phyloP scores from a whole-genome alignment of 2,329 filamentous ascomycete genomes.

The Penicillium sp. region DNA sequence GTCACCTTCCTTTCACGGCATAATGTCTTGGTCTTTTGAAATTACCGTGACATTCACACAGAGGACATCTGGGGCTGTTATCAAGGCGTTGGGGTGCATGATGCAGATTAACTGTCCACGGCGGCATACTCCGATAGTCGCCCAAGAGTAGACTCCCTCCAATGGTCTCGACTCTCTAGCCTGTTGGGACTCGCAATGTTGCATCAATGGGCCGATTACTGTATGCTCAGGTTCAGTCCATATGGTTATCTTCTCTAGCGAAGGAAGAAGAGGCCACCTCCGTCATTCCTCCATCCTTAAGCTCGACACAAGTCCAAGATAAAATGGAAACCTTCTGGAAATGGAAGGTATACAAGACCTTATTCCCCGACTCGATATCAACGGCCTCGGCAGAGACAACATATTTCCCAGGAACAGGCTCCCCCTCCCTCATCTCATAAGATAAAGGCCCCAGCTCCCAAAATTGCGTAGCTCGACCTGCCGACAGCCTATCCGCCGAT shows the following conservation, averaged over 20 bases:
- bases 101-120: neutral
- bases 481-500: neutral
- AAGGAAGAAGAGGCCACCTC: neutral
- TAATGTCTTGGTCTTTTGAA: no score
- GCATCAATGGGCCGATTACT: no score
- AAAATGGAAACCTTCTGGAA: conserved; percentile 29
- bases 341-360: conserved; percentile 24
- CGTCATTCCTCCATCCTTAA: neutral
- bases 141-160: no score
- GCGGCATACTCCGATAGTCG: no score
- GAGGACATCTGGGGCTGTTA: no score
- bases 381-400: conserved; percentile 13
- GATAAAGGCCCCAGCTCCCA: conserved; percentile 8
- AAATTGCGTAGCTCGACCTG: conserved; percentile 4
- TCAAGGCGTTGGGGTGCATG: neutral
- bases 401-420: conserved; percentile 11
- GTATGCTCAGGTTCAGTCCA: no score
- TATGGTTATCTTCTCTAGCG: no score
- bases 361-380: neutral
- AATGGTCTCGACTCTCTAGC: no score
- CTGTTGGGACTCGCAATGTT: no score
- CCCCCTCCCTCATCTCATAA: neutral
- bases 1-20: no score
- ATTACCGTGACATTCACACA: no score
- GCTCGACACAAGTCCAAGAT: conserved; percentile 19